These are phyloP conservation scores for Hydrangea macrophylla DNA, from an alignment of 148 eudicot species.

Conservation along the genomic window DNA sequence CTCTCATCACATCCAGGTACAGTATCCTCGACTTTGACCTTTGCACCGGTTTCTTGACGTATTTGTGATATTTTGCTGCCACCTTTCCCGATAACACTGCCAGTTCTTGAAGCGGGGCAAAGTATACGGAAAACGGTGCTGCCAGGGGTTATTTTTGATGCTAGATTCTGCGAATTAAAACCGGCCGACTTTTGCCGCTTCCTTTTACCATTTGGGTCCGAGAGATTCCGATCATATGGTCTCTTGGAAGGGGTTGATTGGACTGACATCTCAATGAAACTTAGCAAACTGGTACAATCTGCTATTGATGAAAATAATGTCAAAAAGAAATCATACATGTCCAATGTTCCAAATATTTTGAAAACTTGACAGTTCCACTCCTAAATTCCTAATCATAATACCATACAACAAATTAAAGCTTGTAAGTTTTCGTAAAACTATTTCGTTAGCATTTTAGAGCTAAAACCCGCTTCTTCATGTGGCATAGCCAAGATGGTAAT, in stretches of 20 bases:
- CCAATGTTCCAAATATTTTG: background rate
- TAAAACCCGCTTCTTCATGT: background rate
- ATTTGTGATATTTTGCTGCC: constrained; percentile 59
- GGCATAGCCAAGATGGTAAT: background rate
- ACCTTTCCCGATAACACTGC: constrained; percentile 51
- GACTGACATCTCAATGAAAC: constrained; percentile 51
- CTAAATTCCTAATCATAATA: background rate
- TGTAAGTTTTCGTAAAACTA: background rate
- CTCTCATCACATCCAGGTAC: constrained; percentile 75
- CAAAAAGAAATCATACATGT: too few relatives aligned
- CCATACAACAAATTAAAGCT: background rate
- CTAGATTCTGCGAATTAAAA: constrained; percentile 29
- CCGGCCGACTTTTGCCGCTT: constrained; percentile 52
- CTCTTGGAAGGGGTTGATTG: constrained; percentile 77
- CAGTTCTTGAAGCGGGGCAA: constrained; percentile 58
- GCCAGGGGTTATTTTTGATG: constrained; percentile 34
- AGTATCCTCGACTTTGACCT: constrained; percentile 62
- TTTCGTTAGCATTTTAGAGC: background rate
- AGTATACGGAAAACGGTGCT: constrained; percentile 57
- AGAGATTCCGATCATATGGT: constrained; percentile 34
- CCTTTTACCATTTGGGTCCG: constrained; percentile 52
- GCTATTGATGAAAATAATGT: background rate
- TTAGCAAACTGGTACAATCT: constrained; percentile 4
- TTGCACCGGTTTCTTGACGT: constrained; percentile 72
- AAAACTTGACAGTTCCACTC: background rate